Evolutionary conservation across 2,329 filamentous ascomycete genomes (phyloP).

Genomic region (Aspergillus spinulosporus): DNA sequence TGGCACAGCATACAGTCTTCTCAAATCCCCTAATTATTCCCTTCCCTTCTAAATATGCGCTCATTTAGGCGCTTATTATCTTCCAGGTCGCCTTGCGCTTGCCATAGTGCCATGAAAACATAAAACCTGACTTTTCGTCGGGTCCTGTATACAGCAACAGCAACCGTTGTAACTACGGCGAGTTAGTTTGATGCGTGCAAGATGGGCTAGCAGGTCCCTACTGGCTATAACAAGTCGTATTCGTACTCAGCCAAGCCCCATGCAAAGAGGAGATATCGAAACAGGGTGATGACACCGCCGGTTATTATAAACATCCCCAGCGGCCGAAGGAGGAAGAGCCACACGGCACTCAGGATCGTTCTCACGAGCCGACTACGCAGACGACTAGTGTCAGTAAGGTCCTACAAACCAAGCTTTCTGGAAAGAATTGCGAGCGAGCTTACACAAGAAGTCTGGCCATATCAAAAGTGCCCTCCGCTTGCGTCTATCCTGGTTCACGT

Average conservation of each 20-base stretch:
- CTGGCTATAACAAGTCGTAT: background rate
- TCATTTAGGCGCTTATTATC: no score
- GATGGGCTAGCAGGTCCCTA: background rate
- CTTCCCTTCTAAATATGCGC: no score
- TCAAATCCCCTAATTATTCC: background rate
- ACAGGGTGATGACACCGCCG: background rate
- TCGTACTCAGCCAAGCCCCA: background rate
- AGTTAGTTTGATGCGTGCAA: no score
- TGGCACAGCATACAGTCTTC: background rate
- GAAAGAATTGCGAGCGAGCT: background rate
- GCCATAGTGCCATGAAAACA: no score
- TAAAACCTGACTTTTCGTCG: no score
- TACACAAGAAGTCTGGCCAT: background rate
- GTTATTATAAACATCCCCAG: conserved; percentile 1
- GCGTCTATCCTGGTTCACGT: no score
- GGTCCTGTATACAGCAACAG: no score
- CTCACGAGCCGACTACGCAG: background rate
- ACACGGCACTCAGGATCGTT: background rate
- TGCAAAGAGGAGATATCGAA: background rate
- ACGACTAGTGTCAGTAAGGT: background rate
- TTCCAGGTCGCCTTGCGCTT: no score
- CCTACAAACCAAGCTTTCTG: no score
- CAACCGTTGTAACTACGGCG: no score
- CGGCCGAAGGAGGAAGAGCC: conserved; percentile 2
- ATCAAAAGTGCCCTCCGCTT: background rate